These are phyloP conservation scores for Colletotrichum incanum DNA, from an alignment of 2,329 filamentous ascomycete genomes.

Conservation along the genomic window DNA sequence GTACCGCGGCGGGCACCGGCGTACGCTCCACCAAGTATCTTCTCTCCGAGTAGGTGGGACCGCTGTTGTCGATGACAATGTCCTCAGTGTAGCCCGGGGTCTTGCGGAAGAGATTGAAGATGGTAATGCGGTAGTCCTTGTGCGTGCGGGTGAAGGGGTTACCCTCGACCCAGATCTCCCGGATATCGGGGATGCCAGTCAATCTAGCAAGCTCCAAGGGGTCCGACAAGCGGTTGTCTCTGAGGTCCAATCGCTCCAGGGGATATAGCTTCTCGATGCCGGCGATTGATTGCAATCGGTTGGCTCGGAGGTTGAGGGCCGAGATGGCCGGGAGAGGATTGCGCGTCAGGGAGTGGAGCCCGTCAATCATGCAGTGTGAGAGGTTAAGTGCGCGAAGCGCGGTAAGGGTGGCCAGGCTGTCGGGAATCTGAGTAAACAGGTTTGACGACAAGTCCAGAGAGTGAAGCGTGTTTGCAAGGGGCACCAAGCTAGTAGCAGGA, in stretches of 20 bases:
- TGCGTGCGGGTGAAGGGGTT: slow-evolving; percentile 95
- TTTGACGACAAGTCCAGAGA: slow-evolving; percentile 95
- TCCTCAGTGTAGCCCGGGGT: slow-evolving; percentile 93
- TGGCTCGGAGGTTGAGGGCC: slow-evolving; percentile 90
- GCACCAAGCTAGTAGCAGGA: slow-evolving; percentile 80
- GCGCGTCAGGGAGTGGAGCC: slow-evolving; percentile 86
- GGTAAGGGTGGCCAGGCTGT: slow-evolving; percentile 88
- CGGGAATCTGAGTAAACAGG: slow-evolving; percentile 93
- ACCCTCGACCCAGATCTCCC: slow-evolving; percentile 91
- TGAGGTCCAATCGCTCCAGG: slow-evolving; percentile 89
- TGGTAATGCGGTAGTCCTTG: slow-evolving; percentile 86
- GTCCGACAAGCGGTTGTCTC: slow-evolving; percentile 93
- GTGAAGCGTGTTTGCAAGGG: slow-evolving; percentile 88
- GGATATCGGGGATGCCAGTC: slow-evolving; percentile 91
- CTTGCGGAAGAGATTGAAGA: slow-evolving; percentile 95
- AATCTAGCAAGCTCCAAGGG: slow-evolving; percentile 91
- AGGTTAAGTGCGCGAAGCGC: slow-evolving; percentile 93
- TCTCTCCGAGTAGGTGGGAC: slow-evolving; percentile 87
- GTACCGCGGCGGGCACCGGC: slow-evolving; percentile 81
- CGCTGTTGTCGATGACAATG: slow-evolving; percentile 87
- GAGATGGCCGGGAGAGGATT: slow-evolving; percentile 94
- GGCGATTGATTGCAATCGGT: slow-evolving; percentile 88
- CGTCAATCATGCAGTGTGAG: slow-evolving; percentile 98
- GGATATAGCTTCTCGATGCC: slow-evolving; percentile 92
- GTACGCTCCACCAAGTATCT: slow-evolving; percentile 87